A percentile compares a stretch with the other conserved stretches of the same genome.
Evolutionary conservation across 1,284 basidiomycete genomes (phyloP).

Genomic region (Irpex sp.): DNA sequence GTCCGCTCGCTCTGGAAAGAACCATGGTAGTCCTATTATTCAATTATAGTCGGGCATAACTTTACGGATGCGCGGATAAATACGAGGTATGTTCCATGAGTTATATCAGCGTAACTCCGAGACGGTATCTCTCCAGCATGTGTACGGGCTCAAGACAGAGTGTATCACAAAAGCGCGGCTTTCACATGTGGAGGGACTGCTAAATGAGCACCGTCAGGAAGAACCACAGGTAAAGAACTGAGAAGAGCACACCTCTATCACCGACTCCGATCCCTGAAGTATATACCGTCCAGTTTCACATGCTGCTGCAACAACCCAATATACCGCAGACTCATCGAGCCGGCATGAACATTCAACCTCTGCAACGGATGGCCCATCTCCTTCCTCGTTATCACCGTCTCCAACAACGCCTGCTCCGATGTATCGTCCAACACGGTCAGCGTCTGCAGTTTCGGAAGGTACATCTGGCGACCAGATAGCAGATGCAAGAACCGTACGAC

Average conservation of each 20-base stretch:
- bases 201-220: background rate
- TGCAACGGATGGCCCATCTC: slow-evolving; percentile 18
- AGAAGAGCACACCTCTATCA: background rate
- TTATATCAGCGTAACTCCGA: too few species aligned
- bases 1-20: too few species aligned
- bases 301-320: slow-evolving; percentile 19
- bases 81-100: too few species aligned
- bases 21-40: too few species aligned
- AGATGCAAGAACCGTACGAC: slow-evolving; percentile 24
- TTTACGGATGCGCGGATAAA: too few species aligned
- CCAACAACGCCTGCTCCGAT: slow-evolving; percentile 20
- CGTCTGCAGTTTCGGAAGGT: slow-evolving; percentile 20
- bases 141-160: too few species aligned
- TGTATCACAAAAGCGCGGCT: too few species aligned
- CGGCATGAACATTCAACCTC: slow-evolving; percentile 22
- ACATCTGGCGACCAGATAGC: slow-evolving; percentile 20
- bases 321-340: slow-evolving; percentile 21
- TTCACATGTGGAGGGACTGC: too few species aligned
- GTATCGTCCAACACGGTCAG: slow-evolving; percentile 25
- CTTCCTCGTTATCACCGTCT: slow-evolving; percentile 20
- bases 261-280: slow-evolving; percentile 10
- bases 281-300: slow-evolving; percentile 22
- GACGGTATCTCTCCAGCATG: too few species aligned
- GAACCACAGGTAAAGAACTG: background rate
- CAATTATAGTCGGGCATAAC: too few species aligned